These are phyloP conservation scores for Apiotrichum sp. DNA, from an alignment of 1,284 basidiomycete species.

Conservation along the genomic window DNA sequence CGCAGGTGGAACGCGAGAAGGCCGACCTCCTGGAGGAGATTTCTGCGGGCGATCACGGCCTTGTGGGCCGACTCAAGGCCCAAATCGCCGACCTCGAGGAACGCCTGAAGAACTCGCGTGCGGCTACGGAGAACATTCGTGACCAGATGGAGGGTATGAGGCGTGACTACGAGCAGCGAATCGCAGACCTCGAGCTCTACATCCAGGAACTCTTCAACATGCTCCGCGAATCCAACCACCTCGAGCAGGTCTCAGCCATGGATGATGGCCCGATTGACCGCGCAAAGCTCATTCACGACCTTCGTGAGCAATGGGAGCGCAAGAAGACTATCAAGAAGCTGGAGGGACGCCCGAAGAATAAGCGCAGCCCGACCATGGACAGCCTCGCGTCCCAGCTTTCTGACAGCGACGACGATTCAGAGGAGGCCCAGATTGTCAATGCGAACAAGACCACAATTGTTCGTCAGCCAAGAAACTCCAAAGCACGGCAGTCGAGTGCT, in stretches of 20 bases:
- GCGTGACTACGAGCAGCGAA: slow-evolving; percentile 74
- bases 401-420: slow-evolving; percentile 42
- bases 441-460: slow-evolving; percentile 33
- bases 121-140: slow-evolving; percentile 67
- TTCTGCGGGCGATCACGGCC: slow-evolving; percentile 69
- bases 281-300: slow-evolving; percentile 68
- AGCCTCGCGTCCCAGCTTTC: slow-evolving; percentile 21
- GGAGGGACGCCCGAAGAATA: slow-evolving; percentile 54
- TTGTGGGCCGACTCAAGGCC: slow-evolving; percentile 73
- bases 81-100: slow-evolving; percentile 70
- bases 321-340: slow-evolving; percentile 77
- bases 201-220: slow-evolving; percentile 91
- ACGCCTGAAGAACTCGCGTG: slow-evolving; percentile 69
- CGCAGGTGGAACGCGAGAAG: slow-evolving; percentile 40
- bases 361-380: slow-evolving; percentile 33
- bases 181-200: slow-evolving; percentile 81
- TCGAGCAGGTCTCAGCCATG: slow-evolving; percentile 62
- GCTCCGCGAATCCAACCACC: slow-evolving; percentile 73
- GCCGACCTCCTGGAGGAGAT: slow-evolving; percentile 68
- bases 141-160: slow-evolving; percentile 76
- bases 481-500: neutral
- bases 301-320: slow-evolving; percentile 70
- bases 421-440: slow-evolving; percentile 40
- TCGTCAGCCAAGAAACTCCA: neutral
- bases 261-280: slow-evolving; percentile 60